These are phyloP conservation scores for Brassica juncea DNA, from an alignment of 345 rosid genomes.

Conservation along the genomic window DNA sequence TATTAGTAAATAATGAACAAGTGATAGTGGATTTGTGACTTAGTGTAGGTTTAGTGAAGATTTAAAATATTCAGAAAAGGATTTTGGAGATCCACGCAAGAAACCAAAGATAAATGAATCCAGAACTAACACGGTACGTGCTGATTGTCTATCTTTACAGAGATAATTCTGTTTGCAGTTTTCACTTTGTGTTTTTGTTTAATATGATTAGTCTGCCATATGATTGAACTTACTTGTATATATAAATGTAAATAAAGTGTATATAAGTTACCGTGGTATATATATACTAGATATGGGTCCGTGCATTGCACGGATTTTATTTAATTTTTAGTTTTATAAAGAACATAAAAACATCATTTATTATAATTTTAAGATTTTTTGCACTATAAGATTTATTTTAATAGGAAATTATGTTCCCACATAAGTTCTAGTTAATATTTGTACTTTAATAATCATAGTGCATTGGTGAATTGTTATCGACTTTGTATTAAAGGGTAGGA, in stretches of 20 bases:
- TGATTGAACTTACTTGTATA: neutral
- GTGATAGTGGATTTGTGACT: conserved; percentile 36
- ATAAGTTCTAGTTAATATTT: too few species aligned
- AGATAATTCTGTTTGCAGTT: neutral
- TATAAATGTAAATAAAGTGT: neutral
- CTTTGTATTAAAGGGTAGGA: too few species aligned
- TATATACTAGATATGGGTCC: too few species aligned
- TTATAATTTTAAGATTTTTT: too few species aligned
- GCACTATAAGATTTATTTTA: too few species aligned
- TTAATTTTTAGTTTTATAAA: too few species aligned
- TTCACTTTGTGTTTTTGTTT: neutral
- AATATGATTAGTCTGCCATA: neutral
- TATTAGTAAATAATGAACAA: conserved; percentile 30
- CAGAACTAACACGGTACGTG: neutral
- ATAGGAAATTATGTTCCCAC: too few species aligned
- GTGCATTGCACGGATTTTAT: too few species aligned
- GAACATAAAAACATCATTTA: too few species aligned
- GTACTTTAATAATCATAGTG: too few species aligned
- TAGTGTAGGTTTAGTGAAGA: conserved; percentile 28
- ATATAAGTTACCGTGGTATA: neutral
- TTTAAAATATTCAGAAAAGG: neutral
- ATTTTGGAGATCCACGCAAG: neutral
- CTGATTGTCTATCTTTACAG: neutral
- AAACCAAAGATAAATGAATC: neutral
- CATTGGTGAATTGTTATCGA: too few species aligned